Base-by-base conservation (phyloP, 805 yeast genomes). In the Nakazawaea wyomingensis region DNA sequence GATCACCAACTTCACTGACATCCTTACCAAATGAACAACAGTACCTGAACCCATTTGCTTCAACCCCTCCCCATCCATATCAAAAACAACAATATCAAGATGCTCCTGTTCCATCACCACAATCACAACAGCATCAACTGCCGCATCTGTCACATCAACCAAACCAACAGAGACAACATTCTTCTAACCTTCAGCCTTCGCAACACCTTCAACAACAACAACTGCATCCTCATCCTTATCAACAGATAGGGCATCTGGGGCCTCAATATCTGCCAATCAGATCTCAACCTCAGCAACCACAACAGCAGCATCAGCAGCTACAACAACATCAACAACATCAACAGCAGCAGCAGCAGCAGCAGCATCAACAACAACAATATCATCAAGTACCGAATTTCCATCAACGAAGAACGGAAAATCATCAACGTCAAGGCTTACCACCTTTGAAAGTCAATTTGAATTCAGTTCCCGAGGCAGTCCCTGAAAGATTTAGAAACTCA, bases 291-390 rank as follows among this genome's bases (percentile, higher is more conserved):
- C 31, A 29, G 17, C 44, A 30, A 11, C 39, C 28, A 19, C 45
- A 39, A 16, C 40, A 39, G 11, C 48, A 35, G 17, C 49, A 37
- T 5, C 34, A 27, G 27, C 47, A 35, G 17, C 49, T 33, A 9
- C 34, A 29, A n/a, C 27, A 24, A 24, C 27, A 24, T 9, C 27
- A 24, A 21, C 38, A 33, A 17, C 39, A 24, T 18, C 54, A 32
- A 37, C 44, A 44, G 4, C 53, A 44, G 39, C 51, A 43, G 19
- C 65, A 44, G 39, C 58, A 46, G 21, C 56, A 42, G 14, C 58
- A 53, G 55, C 60, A 34, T 14, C 48, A 40, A 10, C 43, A 32
- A 29, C 16, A 16, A 18, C 48, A 40, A 10, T 41, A 32, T 22
- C 16, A 16, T 7, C 40, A 37, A 28, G 8, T 11, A 18, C 37